Evolutionary conservation across 169 alveolate genomes (phyloP).

Genomic region (Plasmodium blacklocki): DNA sequence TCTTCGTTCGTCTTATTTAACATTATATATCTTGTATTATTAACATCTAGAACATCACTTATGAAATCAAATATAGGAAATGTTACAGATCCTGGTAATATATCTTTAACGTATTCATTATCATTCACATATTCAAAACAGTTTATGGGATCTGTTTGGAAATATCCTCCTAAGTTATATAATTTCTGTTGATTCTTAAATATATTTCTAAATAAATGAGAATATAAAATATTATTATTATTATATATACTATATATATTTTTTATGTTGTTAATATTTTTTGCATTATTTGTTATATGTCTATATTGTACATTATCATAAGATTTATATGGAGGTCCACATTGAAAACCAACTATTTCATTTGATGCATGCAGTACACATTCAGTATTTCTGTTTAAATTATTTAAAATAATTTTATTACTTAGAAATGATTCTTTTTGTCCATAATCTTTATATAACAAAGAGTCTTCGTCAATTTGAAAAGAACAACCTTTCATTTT

Average conservation of each 20-base stretch:
- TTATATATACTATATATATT: not conserved
- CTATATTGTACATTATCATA: too few relatives aligned
- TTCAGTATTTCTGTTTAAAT: slow-evolving; percentile 15
- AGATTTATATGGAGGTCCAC: slow-evolving; percentile 61
- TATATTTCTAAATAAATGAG: too few relatives aligned
- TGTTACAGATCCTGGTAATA: slow-evolving; percentile 13
- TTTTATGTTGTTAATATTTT: too few relatives aligned
- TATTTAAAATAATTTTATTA: slow-evolving; percentile 22
- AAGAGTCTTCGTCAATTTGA: slow-evolving; percentile 24
- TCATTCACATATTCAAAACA: slow-evolving; percentile 65
- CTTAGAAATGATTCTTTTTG: slow-evolving; percentile 42
- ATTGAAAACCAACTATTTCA: slow-evolving; percentile 66
- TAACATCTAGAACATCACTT: not conserved
- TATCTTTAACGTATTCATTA: slow-evolving; percentile 7
- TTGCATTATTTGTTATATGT: not conserved
- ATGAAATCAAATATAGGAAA: slow-evolving; percentile 27
- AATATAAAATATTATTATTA: not conserved
- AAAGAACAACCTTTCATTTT: slow-evolving; percentile 71
- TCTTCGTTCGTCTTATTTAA: slow-evolving; percentile 1
- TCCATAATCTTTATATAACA: slow-evolving; percentile 30
- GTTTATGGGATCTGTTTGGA: slow-evolving; percentile 34
- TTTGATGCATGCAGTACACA: slow-evolving; percentile 33
- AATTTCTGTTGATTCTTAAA: too few relatives aligned
- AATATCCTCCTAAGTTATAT: slow-evolving; percentile 7
- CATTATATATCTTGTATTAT: slow-evolving; percentile 50